Conservation (phyloP, 306 rosid genomes). For the Cicer pinnatifidum region DNA sequence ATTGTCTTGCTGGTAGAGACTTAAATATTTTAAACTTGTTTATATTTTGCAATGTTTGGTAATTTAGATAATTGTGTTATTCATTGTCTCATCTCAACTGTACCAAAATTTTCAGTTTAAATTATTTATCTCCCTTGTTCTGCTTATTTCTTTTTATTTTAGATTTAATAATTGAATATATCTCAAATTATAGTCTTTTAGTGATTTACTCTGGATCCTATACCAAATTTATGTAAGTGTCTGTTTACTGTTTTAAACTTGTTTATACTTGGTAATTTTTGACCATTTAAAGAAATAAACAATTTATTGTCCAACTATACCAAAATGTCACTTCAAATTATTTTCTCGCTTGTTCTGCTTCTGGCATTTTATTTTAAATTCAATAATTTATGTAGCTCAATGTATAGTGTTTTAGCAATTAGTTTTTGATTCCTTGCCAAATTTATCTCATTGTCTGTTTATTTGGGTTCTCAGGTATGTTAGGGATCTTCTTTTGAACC, state of each 20-base stretch:
- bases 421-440: conserved; percentile 13
- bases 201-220: conserved; percentile 4
- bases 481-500: conserved; percentile 90
- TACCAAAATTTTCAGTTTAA: not conserved
- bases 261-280: not conserved
- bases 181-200: conserved; percentile 1
- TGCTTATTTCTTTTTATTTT: not conserved
- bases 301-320: not conserved
- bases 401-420: conserved; percentile 4
- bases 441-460: conserved; percentile 33
- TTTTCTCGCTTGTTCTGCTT: not conserved
- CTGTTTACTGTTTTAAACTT: conserved; percentile 20
- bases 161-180: not conserved
- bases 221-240: conserved; percentile 23
- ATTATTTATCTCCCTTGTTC: conserved; percentile 9
- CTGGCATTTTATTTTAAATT: not conserved
- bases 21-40: not conserved
- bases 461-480: conserved; percentile 62
- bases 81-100: not conserved
- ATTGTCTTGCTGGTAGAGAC: not conserved
- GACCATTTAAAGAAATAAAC: not conserved
- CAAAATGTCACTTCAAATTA: conserved; percentile 10
- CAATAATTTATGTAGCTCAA: conserved; percentile 8
- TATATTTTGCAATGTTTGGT: not conserved
- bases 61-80: not conserved